These are phyloP conservation scores for Heterobasidion annosum DNA, from an alignment of 1,284 basidiomycete species.

Conservation along the genomic window DNA sequence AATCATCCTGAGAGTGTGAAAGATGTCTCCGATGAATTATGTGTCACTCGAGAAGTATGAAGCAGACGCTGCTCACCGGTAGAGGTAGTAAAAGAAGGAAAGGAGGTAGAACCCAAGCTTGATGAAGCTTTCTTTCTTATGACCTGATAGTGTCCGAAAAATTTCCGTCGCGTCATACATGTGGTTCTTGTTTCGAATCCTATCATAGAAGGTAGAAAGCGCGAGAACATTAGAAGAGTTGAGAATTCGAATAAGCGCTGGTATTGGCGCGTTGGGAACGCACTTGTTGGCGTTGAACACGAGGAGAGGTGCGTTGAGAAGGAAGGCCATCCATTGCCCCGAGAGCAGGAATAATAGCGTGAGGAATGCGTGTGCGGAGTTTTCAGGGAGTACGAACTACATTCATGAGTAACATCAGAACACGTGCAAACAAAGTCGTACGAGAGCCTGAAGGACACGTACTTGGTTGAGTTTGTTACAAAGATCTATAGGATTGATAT, in stretches of 20 bases:
- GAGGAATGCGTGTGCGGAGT: slow-evolving; percentile 90
- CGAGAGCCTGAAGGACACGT: slow-evolving; percentile 9
- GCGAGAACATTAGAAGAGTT: neutral
- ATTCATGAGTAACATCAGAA: slow-evolving; percentile 1
- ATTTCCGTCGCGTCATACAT: slow-evolving; percentile 99
- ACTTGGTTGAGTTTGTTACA: slow-evolving; percentile 99
- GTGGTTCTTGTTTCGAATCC: slow-evolving; percentile 90
- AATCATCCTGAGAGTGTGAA: slow-evolving; percentile 59
- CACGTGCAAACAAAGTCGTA: slow-evolving; percentile 1
- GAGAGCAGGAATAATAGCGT: slow-evolving; percentile 84
- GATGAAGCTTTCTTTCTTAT: slow-evolving; percentile 97
- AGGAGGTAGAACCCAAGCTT: slow-evolving; percentile 94
- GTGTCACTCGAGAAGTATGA: neutral
- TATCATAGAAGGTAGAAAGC: slow-evolving; percentile 22
- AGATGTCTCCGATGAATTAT: neutral
- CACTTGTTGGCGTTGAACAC: slow-evolving; percentile 94
- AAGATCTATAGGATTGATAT: slow-evolving; percentile 99
- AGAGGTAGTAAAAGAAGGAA: slow-evolving; percentile 96
- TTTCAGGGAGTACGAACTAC: slow-evolving; percentile 97
- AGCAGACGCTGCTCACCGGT: slow-evolving; percentile 57
- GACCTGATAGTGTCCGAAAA: slow-evolving; percentile 87
- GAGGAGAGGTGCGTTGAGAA: slow-evolving; percentile 88
- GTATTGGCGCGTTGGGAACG: slow-evolving; percentile 20
- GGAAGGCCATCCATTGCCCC: slow-evolving; percentile 93
- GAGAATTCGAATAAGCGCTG: neutral